Conservation (phyloP, 2,329 filamentous ascomycete genomes). For the Neofusicoccum ribis region DNA sequence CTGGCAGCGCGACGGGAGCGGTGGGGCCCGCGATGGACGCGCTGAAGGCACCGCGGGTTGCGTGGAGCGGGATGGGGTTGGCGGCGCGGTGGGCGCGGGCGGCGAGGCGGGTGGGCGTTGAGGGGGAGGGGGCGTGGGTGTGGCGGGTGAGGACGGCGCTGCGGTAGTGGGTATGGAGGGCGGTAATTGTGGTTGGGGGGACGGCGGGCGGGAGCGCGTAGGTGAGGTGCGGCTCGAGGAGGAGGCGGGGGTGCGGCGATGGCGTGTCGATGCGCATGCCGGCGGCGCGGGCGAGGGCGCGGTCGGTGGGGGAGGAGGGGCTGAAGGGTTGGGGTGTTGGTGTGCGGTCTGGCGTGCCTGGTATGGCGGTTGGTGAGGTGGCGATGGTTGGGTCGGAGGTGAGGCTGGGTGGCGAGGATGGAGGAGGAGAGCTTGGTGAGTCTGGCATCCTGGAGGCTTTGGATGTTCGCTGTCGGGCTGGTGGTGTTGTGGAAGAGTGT, state of each 20-base stretch:
- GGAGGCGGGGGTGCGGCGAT: background rate
- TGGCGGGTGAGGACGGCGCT: background rate
- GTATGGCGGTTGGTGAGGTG: background rate
- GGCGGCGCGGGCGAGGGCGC: background rate
- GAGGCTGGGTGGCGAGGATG: background rate
- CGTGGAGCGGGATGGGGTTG: background rate
- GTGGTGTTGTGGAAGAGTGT: background rate
- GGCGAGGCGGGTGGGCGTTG: background rate
- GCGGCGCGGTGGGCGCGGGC: background rate
- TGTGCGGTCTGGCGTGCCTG: background rate
- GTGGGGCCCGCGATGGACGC: background rate
- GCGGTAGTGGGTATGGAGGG: background rate
- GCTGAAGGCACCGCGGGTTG: background rate
- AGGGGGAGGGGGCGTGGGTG: background rate
- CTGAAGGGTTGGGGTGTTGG: background rate
- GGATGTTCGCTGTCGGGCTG: background rate
- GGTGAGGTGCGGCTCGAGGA: background rate
- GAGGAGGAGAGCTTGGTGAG: background rate
- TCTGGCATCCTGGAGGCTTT: background rate
- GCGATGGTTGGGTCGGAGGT: background rate
- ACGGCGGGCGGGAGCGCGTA: background rate
- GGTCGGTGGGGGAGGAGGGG: background rate
- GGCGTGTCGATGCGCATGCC: conserved; percentile 11
- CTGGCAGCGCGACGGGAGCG: background rate
- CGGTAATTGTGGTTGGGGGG: background rate